These are phyloP conservation scores for Dothistroma septosporum DNA, from an alignment of 2,329 filamentous ascomycete species.

Conservation along the genomic window DNA sequence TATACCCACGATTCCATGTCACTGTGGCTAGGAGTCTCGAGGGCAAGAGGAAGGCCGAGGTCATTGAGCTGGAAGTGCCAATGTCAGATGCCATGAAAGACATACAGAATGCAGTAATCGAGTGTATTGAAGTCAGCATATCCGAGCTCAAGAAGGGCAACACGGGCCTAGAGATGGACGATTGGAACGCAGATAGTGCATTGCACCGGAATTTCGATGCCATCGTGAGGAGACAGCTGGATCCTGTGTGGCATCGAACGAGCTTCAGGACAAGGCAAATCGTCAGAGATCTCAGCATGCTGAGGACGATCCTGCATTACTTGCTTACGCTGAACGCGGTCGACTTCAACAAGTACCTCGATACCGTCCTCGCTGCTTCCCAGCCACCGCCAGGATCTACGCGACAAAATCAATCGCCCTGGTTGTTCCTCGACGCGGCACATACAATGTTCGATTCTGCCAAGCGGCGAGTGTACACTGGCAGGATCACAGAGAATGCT, in stretches of 20 bases:
- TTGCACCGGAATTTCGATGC: constrained; percentile 89
- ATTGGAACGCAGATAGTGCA: constrained; percentile 93
- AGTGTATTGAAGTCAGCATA: constrained; percentile 93
- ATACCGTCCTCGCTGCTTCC: constrained; percentile 88
- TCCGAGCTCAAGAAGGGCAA: constrained; percentile 90
- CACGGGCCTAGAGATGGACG: constrained; percentile 87
- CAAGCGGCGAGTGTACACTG: constrained; percentile 79
- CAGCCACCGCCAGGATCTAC: constrained; percentile 83
- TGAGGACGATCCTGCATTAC: constrained; percentile 75
- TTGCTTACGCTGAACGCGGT: constrained; percentile 85
- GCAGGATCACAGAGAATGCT: constrained; percentile 58
- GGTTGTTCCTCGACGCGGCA: constrained; percentile 92
- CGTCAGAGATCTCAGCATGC: constrained; percentile 78
- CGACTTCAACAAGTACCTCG: constrained; percentile 85
- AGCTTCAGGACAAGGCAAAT: constrained; percentile 95
- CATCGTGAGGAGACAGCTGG: constrained; percentile 80
- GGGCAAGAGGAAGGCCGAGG: constrained; percentile 87
- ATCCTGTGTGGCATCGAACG: constrained; percentile 95
- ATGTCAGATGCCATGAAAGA: constrained; percentile 94
- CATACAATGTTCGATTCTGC: constrained; percentile 91
- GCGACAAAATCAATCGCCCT: constrained; percentile 84
- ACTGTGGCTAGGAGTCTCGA: constrained; percentile 85
- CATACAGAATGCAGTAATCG: constrained; percentile 90
- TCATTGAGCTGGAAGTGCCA: constrained; percentile 91
- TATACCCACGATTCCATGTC: constrained; percentile 93